phyloP scores from a whole-genome alignment of 768 basidiomycete species.

The Russula sp. region DNA sequence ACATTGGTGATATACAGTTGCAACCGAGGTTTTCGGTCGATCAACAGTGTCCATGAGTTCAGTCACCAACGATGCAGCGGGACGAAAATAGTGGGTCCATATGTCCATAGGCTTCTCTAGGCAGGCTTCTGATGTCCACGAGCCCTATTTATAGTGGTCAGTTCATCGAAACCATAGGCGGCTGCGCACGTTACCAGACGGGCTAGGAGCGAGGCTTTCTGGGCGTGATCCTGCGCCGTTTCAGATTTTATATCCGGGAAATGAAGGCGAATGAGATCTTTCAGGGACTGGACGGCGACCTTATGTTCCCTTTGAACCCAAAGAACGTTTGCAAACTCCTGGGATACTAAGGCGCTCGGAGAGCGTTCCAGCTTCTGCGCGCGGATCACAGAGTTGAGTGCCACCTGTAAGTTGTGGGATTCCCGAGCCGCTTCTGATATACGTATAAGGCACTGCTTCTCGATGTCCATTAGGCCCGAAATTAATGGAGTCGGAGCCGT shows the following conservation, averaged over 20 bases:
- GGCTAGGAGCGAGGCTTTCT: slow-evolving; percentile 47
- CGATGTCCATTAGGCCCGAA: slow-evolving; percentile 46
- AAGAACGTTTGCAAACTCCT: slow-evolving; percentile 85
- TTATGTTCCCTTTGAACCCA: slow-evolving; percentile 86
- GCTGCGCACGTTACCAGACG: slow-evolving; percentile 48
- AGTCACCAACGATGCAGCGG: slow-evolving; percentile 41
- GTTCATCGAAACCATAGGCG: background rate
- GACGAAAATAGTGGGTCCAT: slow-evolving; percentile 59
- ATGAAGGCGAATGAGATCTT: slow-evolving; percentile 33
- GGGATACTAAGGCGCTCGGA: slow-evolving; percentile 49
- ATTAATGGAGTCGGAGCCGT: slow-evolving; percentile 51
- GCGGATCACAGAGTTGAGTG: slow-evolving; percentile 76
- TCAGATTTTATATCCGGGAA: slow-evolving; percentile 19
- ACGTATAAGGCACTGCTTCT: slow-evolving; percentile 63
- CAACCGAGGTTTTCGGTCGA: slow-evolving; percentile 29
- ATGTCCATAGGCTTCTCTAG: slow-evolving; percentile 74
- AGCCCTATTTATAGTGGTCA: slow-evolving; percentile 48
- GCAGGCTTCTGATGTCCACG: slow-evolving; percentile 86
- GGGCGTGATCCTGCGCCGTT: background rate
- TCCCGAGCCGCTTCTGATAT: slow-evolving; percentile 68
- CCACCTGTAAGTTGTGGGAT: slow-evolving; percentile 66
- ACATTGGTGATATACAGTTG: slow-evolving; percentile 69
- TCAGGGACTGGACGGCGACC: slow-evolving; percentile 70
- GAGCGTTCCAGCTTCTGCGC: slow-evolving; percentile 56
- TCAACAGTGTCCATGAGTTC: slow-evolving; percentile 14